phyloP scores from a whole-genome alignment of 805 yeast species.

The Kluyveromyces aestuarii region DNA sequence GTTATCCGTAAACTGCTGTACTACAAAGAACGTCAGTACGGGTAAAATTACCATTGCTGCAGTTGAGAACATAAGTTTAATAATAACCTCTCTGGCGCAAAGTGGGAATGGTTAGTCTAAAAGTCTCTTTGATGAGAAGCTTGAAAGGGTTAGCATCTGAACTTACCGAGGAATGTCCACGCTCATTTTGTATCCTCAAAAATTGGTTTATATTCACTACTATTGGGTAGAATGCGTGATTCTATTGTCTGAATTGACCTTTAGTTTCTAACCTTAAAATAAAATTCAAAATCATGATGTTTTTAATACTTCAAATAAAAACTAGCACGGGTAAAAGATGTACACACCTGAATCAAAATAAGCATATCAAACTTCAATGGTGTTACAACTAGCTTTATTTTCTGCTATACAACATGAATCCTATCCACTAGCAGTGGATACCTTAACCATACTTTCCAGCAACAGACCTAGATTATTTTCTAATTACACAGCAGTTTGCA shows the following conservation, averaged over 20 bases:
- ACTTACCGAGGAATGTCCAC: constrained; percentile 37
- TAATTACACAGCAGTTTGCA: constrained; percentile 20
- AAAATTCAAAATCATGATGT: neutral
- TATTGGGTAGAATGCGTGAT: neutral
- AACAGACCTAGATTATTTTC: constrained; percentile 23
- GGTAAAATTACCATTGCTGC: constrained; percentile 70
- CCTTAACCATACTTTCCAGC: constrained; percentile 23
- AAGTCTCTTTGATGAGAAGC: neutral
- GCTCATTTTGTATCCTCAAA: constrained; percentile 17
- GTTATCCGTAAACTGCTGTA: constrained; percentile 37
- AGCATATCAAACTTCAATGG: constrained; percentile 14
- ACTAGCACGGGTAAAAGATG: neutral
- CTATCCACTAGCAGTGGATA: constrained; percentile 20
- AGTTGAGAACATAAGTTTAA: constrained; percentile 64
- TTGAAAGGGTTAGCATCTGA: neutral
- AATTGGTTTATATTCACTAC: neutral
- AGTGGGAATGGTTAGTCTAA: neutral
- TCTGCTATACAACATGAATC: constrained; percentile 23
- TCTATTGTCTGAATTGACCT: neutral
- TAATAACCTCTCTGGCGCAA: constrained; percentile 35
- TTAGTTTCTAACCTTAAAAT: neutral
- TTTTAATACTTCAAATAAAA: neutral
- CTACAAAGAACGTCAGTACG: constrained; percentile 48
- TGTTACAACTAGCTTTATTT: constrained; percentile 25
- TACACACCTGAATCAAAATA: neutral